Evolutionary conservation across 2,329 filamentous ascomycete species (phyloP), one percentile per base, ranked within the genome.

Genomic region (Trematosphaeria pertusa): DNA sequence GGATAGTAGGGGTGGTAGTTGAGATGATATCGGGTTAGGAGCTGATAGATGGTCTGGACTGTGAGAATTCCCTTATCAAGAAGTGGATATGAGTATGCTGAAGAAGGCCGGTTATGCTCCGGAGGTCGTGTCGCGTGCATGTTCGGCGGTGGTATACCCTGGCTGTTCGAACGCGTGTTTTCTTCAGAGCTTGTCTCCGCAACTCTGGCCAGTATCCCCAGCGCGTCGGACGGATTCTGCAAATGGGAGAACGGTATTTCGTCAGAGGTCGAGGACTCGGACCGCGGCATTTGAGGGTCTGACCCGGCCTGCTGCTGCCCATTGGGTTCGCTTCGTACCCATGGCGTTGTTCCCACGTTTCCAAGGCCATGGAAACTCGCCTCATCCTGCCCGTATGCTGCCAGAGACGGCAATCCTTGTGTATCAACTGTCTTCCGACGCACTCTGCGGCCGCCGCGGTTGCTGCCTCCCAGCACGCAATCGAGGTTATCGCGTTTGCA

Each of bases 1-100:
- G 87, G 87, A 45, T 88, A 87, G 71, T 86, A 89, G 0, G 84
- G 83, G 59, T 89, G 86, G 55, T 87, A 89, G 50, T 84, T 78
- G 46, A 84, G 75, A 44, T 82, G 82, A 56, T 87, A 88, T 20
- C 84, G 83, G 30, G 73, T 69, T 14, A 84, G 73, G 31, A 84
- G 71, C 52, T 79, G 73, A 53, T 77, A 78, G 26, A 84, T 73
- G 14, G 77, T 79, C 11, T 75, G 74, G 17, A 73, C 56, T 0
- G 72, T 72, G 6, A 79, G 64, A 5, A 67, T 59, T 5, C 75
- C 75, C 15, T 73, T 65, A 26, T 72, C 68, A 7, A 78, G 60
- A 22, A 77, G 64, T 2, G 48, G 72, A 62, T 73, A 82, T 1
- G 74, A 66, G 76, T 60, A 64, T 67, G 37, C 59, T 65, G 9